A percentile compares a stretch with the other conserved stretches of the same genome.
phyloP scores from a whole-genome alignment of 1,139 yeast species.

The Casaregolazyma suthepensis region DNA sequence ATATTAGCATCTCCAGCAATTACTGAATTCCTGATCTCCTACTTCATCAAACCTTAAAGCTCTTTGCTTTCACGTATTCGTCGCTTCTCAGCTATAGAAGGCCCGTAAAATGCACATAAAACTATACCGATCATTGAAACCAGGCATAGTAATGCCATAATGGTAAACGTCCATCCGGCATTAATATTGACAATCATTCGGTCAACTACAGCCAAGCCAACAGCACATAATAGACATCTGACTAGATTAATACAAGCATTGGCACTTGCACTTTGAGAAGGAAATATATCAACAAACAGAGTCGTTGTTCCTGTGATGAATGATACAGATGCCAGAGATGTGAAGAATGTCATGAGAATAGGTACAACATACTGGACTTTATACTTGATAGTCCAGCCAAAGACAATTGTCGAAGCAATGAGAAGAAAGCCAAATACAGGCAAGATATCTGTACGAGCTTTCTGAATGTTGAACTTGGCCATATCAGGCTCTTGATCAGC shows the following conservation, averaged over 20 bases:
- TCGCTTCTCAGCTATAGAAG: neutral
- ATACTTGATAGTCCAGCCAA: slow-evolving; percentile 65
- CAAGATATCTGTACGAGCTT: slow-evolving; percentile 40
- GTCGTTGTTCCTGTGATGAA: slow-evolving; percentile 49
- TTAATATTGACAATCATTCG: slow-evolving; percentile 48
- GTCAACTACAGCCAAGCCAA: slow-evolving; percentile 56
- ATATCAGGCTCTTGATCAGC: slow-evolving; percentile 34
- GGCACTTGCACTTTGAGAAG: slow-evolving; percentile 54
- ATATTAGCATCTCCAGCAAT: no score
- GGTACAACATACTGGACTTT: slow-evolving; percentile 49
- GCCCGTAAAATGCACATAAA: neutral
- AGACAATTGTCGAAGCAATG: slow-evolving; percentile 40
- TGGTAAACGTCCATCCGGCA: slow-evolving; percentile 59
- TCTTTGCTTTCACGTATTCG: neutral
- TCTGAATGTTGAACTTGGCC: slow-evolving; percentile 41
- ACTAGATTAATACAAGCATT: slow-evolving; percentile 55
- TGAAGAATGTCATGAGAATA: slow-evolving; percentile 45
- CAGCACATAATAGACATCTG: slow-evolving; percentile 56
- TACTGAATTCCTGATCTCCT: no score
- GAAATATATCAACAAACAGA: slow-evolving; percentile 55
- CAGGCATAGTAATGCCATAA: slow-evolving; percentile 41
- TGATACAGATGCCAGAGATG: slow-evolving; percentile 47
- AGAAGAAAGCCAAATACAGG: slow-evolving; percentile 32
- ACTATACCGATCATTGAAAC: slow-evolving; percentile 15
- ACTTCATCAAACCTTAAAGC: neutral